phyloP scores from a whole-genome alignment of 495 filamentous ascomycete genomes.

The Xylaria cubensis region DNA sequence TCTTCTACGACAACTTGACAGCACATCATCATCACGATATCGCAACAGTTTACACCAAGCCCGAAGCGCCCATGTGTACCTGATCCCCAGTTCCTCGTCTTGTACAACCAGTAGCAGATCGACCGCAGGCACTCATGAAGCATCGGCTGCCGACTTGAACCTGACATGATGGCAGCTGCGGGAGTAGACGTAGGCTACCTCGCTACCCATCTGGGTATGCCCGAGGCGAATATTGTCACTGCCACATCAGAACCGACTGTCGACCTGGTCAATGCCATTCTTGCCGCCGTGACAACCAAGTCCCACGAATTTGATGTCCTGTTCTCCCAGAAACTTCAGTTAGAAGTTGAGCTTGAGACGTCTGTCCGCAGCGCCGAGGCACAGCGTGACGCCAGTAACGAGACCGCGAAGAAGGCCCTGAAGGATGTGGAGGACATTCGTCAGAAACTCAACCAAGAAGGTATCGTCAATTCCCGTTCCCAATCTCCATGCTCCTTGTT shows the following conservation, averaged over 20 bases:
- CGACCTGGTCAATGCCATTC: slow-evolving; percentile 74
- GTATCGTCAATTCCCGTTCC: slow-evolving; percentile 55
- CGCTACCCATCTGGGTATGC: slow-evolving; percentile 73
- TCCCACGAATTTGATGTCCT: slow-evolving; percentile 80
- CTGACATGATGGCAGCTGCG: slow-evolving; percentile 72
- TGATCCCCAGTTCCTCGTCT: not conserved
- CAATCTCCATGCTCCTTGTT: not conserved
- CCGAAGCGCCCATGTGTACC: not conserved
- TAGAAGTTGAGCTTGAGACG: slow-evolving; percentile 93
- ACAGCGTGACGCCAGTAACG: slow-evolving; percentile 79
- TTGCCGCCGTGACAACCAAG: slow-evolving; percentile 72
- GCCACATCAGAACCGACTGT: slow-evolving; percentile 75
- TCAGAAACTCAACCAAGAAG: slow-evolving; percentile 79
- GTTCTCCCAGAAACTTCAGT: slow-evolving; percentile 79
- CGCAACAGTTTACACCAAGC: not conserved
- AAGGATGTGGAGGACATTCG: slow-evolving; percentile 80
- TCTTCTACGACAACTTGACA: not conserved
- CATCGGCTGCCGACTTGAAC: slow-evolving; percentile 18
- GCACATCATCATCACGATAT: not conserved
- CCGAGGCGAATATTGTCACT: slow-evolving; percentile 68
- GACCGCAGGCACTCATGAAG: slow-evolving; percentile 22
- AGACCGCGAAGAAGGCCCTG: slow-evolving; percentile 78
- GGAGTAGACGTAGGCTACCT: slow-evolving; percentile 78
- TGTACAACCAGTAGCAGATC: not conserved
- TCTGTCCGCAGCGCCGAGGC: slow-evolving; percentile 80